Evolutionary conservation across 1,139 yeast genomes (phyloP), one percentile per base, ranked within the genome.

Genomic region (Scheffersomyces titani): DNA sequence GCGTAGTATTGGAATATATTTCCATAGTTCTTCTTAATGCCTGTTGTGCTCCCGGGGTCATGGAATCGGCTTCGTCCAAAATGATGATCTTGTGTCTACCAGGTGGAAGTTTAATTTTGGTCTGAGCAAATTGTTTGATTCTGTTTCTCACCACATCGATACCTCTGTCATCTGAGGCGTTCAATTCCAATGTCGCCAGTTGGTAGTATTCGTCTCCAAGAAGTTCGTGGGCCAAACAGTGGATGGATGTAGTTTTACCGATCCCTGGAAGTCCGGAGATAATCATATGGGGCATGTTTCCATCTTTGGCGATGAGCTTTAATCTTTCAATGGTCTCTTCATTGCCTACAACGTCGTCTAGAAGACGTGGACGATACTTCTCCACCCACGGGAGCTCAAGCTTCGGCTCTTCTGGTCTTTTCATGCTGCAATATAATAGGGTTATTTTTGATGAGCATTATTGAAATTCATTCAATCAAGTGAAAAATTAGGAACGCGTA

Each of bases 11-110:
- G 40, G 98, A 90, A 68, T 92, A 94, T 36, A 94, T 84, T 70
- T 94, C 99, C 99, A 94, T 94, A 1, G 98, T 94, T 70, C 99
- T 84, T 74, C 99, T 83, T 65, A 94, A 78, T 0, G 99, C 99
- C 69, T 93, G 97, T 72, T 94, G 99, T 0, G 99, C 99, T 52
- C 97, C 98, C 0, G 98, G 93, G 0, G 99, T 94, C 93, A 94
- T 91, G n/a, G 97, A 90, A 70, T 94, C 98, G 0, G 98, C 98
- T 72, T 93, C 98, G 72, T 93, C 98, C 60, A 93, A 76, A 55
- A 93, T 92, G 61, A 94, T 84, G 59, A 94, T 90, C 79, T 94
- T 94, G 68, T 94, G 98, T 65, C 81, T 70, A 13, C 83, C 83
- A 11, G 80, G 79, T 3, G 84, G 84, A 60, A 80, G 71, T 71